A percentile compares a stretch with the other conserved stretches of the same genome.
Evolutionary conservation across 495 filamentous ascomycete species (phyloP).

Genomic region (Aspergillus olivimuriae): DNA sequence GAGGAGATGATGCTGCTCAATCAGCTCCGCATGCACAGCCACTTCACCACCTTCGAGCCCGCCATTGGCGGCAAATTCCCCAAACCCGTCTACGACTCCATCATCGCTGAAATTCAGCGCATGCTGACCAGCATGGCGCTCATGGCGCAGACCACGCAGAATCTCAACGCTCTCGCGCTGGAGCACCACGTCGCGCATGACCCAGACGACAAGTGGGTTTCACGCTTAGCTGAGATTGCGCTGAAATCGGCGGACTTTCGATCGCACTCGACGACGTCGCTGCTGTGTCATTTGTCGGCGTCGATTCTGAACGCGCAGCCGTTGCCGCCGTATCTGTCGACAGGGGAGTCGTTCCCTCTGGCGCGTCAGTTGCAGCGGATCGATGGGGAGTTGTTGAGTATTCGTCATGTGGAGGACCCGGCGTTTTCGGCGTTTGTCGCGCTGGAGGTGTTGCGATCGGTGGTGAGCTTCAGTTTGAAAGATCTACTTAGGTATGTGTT

Average conservation of each 20-base stretch:
- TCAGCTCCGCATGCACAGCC: slow-evolving; percentile 25
- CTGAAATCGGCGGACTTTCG: slow-evolving; percentile 43
- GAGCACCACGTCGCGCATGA: slow-evolving; percentile 8
- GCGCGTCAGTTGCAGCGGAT: slow-evolving; percentile 44
- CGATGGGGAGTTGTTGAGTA: slow-evolving; percentile 51
- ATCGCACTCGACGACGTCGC: slow-evolving; percentile 53
- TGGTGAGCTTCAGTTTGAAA: slow-evolving; percentile 58
- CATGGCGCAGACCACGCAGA: slow-evolving; percentile 47
- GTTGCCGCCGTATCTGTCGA: slow-evolving; percentile 37
- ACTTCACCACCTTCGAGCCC: slow-evolving; percentile 31
- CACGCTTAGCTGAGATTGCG: slow-evolving; percentile 22
- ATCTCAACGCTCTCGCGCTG: slow-evolving; percentile 14
- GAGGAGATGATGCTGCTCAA: slow-evolving; percentile 30
- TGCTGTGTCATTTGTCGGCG: slow-evolving; percentile 62
- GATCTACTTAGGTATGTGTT: slow-evolving; percentile 43
- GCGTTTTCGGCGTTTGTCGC: slow-evolving; percentile 69
- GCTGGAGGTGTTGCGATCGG: slow-evolving; percentile 60
- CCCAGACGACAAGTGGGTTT: slow-evolving; percentile 18
- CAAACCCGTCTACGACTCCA: slow-evolving; percentile 24
- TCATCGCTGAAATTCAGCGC: slow-evolving; percentile 29
- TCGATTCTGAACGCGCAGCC: slow-evolving; percentile 44
- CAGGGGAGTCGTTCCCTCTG: slow-evolving; percentile 52
- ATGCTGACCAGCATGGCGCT: slow-evolving; percentile 62
- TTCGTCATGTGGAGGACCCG: slow-evolving; percentile 60
- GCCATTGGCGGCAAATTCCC: slow-evolving; percentile 34